A percentile compares a stretch with the other conserved stretches of the same genome.
phyloP scores from a whole-genome alignment of 2,329 filamentous ascomycete species.

The Trichoderma guizhouense region DNA sequence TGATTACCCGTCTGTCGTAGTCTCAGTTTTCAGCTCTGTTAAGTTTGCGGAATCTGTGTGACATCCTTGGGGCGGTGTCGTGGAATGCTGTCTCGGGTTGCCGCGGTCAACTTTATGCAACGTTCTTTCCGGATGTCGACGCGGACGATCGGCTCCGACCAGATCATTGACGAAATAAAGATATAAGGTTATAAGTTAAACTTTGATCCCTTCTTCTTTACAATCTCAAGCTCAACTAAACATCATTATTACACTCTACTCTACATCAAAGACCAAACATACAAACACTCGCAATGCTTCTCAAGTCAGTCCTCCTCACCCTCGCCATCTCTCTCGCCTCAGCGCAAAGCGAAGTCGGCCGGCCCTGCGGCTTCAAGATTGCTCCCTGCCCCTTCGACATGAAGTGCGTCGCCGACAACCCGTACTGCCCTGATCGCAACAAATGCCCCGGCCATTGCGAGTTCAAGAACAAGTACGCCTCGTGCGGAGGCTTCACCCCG shows the following conservation, averaged over 20 bases:
- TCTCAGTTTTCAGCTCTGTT: neutral
- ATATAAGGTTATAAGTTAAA: neutral
- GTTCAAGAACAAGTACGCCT: conserved; percentile 30
- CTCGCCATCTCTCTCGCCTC: conserved; percentile 23
- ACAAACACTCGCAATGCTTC: conserved; percentile 24
- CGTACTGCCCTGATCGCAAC: conserved; percentile 27
- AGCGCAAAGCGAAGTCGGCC: conserved; percentile 8
- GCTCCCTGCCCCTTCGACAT: conserved; percentile 28
- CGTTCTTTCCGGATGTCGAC: neutral
- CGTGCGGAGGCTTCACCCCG: conserved; percentile 32
- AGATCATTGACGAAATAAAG: neutral
- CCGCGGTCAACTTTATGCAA: neutral
- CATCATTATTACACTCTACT: neutral
- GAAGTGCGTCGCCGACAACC: conserved; percentile 25
- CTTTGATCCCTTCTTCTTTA: neutral
- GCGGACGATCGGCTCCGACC: neutral
- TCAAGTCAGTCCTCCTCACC: conserved; percentile 22
- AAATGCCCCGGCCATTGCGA: conserved; percentile 30
- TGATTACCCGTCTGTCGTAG: neutral
- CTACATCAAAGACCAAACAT: neutral
- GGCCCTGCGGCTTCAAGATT: conserved; percentile 29
- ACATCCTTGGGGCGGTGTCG: neutral
- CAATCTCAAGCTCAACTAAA: neutral
- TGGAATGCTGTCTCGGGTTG: conserved; percentile 11
- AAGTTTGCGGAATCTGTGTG: neutral